A percentile compares a stretch with the other conserved stretches of the same genome.
Evolutionary conservation across 202 grass and related monocot species (phyloP).

Genomic region (Schoenoplectus triqueter): DNA sequence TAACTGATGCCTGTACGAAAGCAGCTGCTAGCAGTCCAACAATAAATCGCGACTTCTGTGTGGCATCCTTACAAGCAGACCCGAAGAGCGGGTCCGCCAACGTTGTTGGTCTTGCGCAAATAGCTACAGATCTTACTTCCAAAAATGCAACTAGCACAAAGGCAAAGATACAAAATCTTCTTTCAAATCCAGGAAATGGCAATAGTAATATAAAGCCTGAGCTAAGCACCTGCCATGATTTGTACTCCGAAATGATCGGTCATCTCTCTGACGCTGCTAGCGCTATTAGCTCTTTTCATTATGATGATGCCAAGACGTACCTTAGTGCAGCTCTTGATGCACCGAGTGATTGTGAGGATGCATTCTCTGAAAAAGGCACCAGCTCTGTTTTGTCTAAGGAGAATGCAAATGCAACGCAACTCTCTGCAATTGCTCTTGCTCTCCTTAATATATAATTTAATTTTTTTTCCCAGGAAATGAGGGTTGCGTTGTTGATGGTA

Average conservation of each 20-base stretch:
- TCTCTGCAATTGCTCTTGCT: slow-evolving; percentile 60
- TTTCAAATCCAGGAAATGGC: slow-evolving; percentile 22
- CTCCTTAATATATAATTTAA: slow-evolving; percentile 33
- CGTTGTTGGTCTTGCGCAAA: slow-evolving; percentile 38
- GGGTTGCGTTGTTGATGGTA: neutral
- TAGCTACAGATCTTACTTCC: slow-evolving; percentile 47
- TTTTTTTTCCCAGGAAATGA: neutral
- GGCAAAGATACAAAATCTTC: slow-evolving; percentile 49
- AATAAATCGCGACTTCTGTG: slow-evolving; percentile 56
- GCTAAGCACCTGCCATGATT: slow-evolving; percentile 50
- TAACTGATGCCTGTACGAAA: slow-evolving; percentile 48
- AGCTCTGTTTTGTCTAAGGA: slow-evolving; percentile 47
- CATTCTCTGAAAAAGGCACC: slow-evolving; percentile 51
- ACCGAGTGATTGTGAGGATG: slow-evolving; percentile 60
- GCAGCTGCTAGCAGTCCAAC: slow-evolving; percentile 50
- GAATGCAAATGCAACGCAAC: slow-evolving; percentile 42
- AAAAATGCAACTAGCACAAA: slow-evolving; percentile 57
- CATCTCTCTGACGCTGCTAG: slow-evolving; percentile 28
- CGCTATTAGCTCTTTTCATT: slow-evolving; percentile 42
- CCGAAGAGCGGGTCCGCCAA: slow-evolving; percentile 38
- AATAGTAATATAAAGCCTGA: slow-evolving; percentile 38
- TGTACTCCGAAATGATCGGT: slow-evolving; percentile 46
- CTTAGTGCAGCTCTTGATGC: slow-evolving; percentile 48
- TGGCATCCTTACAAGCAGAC: slow-evolving; percentile 46
- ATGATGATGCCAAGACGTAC: slow-evolving; percentile 48